phyloP scores from a whole-genome alignment of 306 rosid genomes.

The Lotus japonicus region DNA sequence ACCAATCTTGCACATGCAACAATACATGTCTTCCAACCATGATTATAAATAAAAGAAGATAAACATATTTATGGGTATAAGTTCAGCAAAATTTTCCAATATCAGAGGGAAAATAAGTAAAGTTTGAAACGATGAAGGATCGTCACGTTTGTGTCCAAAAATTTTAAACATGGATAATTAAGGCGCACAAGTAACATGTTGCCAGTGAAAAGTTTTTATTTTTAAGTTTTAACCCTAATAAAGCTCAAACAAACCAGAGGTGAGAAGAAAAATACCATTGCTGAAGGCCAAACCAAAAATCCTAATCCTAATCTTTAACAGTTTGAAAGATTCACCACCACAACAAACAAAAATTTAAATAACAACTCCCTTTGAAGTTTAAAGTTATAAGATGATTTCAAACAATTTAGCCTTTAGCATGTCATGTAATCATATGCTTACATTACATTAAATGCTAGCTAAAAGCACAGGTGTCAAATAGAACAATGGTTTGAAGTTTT shows the following conservation, averaged over 20 bases:
- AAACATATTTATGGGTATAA: neutral
- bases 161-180: neutral
- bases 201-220: neutral
- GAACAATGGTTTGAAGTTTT: neutral
- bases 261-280: neutral
- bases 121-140: neutral
- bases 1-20: neutral
- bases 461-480: neutral
- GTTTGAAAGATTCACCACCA: neutral
- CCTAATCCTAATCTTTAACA: neutral
- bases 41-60: neutral
- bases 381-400: neutral
- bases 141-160: neutral
- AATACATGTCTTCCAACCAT: neutral
- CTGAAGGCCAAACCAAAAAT: neutral
- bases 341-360: neutral
- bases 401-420: no score
- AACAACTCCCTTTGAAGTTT: neutral
- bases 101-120: neutral
- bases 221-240: neutral
- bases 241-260: neutral
- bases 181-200: neutral
- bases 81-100: neutral
- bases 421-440: neutral
- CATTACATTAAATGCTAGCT: neutral